Evolutionary conservation across 495 filamentous ascomycete genomes (phyloP), one percentile per base, ranked within the genome.

Genomic region (Penicillium macrosclerotiorum): DNA sequence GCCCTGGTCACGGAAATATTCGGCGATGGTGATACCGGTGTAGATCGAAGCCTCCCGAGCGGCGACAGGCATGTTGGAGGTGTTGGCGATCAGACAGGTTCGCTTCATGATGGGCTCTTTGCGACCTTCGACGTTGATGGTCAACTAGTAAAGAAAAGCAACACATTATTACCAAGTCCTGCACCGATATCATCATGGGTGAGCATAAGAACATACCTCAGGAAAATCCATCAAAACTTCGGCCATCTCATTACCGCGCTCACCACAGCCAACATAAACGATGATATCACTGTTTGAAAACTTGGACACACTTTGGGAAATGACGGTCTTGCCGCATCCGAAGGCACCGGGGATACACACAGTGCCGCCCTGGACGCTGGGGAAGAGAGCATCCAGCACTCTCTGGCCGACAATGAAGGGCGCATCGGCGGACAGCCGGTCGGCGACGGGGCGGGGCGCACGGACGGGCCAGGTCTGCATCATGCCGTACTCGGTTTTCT

Each of bases 191-290:
- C 22, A 35, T 14, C 3, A 25, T 23, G 2, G 6, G 13, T 23
- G 11, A 25, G 12, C 25, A 16, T 11, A 27, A 17, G 47, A 8
- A 14, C 65, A 39, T 62, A 84, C 82, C 64, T 88, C 89, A 30
- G 93, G 93, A 80, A 99, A 99, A 68, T 99, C 93, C 88, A 95
- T 96, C 78, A 99, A 80, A 50, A 99, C 93, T 79, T 99, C 93
- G 51, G 93, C 93, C 93, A 99, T 99, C 71, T 97, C 93, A 63
- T 97, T 99, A 55, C 93, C 93, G 49, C 93, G 90, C 77, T 99
- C 93, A 59, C 93, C 93, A 62, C 94, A 96, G 34, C 93, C 93
- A 51, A 99, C 93, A 67, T 99, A 97, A 56, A 99, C 86, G 54
- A 99, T 97, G 62, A 96, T 89, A 68, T 99, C 94, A 64, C 86